Evolutionary conservation across 176 grass and related monocot genomes (phyloP).

Genomic region (Bromus sterilis): DNA sequence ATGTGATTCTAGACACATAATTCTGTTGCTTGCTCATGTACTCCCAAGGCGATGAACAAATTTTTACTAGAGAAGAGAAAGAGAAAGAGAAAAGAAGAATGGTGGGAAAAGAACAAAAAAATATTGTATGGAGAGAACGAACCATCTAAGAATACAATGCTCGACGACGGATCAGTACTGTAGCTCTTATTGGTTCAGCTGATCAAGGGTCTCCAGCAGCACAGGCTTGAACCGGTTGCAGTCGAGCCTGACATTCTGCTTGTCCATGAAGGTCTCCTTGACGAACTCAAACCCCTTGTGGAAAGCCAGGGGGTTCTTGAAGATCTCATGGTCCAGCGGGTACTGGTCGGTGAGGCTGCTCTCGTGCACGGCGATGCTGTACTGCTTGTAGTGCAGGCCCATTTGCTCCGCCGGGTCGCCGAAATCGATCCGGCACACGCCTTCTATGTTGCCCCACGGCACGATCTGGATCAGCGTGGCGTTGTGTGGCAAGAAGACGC

Average conservation of each 20-base stretch:
- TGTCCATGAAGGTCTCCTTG: constrained; percentile 69
- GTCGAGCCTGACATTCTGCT: constrained; percentile 80
- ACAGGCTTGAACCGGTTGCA: constrained; percentile 56
- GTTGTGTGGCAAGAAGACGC: constrained; percentile 43
- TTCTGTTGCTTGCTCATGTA: constrained; percentile 2
- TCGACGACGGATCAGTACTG: neutral
- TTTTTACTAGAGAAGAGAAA: constrained; percentile 13
- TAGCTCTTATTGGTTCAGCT: constrained; percentile 47
- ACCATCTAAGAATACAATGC: constrained; percentile 10
- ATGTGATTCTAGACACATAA: constrained; percentile 4
- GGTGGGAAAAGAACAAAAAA: neutral
- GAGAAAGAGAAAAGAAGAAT: constrained; percentile 12
- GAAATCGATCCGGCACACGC: constrained; percentile 61
- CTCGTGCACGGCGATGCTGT: constrained; percentile 61
- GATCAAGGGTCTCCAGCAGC: constrained; percentile 62
- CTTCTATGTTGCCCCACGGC: constrained; percentile 75
- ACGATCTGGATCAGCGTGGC: constrained; percentile 77
- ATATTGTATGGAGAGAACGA: neutral
- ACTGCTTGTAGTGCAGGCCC: constrained; percentile 68
- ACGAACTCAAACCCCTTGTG: constrained; percentile 75
- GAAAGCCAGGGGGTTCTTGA: constrained; percentile 49
- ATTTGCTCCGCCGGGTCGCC: constrained; percentile 49
- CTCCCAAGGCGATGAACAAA: constrained; percentile 30
- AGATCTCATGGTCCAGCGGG: constrained; percentile 56
- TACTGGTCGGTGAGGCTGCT: constrained; percentile 67